Base-by-base conservation (phyloP, 1,284 basidiomycete species). In the Apiotrichum sp. region DNA sequence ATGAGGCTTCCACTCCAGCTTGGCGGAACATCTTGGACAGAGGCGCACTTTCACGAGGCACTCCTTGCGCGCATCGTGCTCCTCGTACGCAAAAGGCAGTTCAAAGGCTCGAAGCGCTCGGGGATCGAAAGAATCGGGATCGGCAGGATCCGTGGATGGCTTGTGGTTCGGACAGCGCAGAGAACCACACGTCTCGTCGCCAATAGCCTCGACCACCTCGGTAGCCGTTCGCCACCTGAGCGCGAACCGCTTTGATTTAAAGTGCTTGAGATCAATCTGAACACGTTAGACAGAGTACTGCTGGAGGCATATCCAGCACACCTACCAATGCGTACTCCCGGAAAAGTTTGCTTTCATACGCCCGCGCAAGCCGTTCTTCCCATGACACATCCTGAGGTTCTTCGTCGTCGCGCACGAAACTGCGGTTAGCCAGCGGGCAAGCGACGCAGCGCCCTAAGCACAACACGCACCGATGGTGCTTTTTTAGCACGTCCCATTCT, bases 181-280 rank as follows among this genome's bases (percentile, higher is more conserved):
- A 58, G 92, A 91, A 1, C 83, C 92, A 67, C 92, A 97, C 0
- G 89, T 89, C 4, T 82, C 82, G 71, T 93, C 88, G 0, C 92
- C 92, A 3, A 84, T 81, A 10, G 88, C 87, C 1, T 84, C 82
- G 3, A 96, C 77, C 8, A 96, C 91, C 74, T 97, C 93, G 3
- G 81, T 78, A 66, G 93, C 91, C 0, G 90, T 92, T 36, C 92
- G 81, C 92, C 93, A 97, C 4, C 93, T 84, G 4, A 96, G 78
- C 0, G 91, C 85, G 69, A 96, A 86, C 84, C 87, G 86, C n/a
- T 89, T 88, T 0, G 87, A 86, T 77, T 92, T 93, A 80, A 88
- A 95, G 71, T 95, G 92, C 76, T 95, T 95, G 61, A 96, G 78
- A 75, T 96, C 89, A 69, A 92, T 90, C 72, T 73, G 53, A 40